Conservation (phyloP, 2,329 filamentous ascomycete species). For the Ophiostoma tasmaniense region DNA sequence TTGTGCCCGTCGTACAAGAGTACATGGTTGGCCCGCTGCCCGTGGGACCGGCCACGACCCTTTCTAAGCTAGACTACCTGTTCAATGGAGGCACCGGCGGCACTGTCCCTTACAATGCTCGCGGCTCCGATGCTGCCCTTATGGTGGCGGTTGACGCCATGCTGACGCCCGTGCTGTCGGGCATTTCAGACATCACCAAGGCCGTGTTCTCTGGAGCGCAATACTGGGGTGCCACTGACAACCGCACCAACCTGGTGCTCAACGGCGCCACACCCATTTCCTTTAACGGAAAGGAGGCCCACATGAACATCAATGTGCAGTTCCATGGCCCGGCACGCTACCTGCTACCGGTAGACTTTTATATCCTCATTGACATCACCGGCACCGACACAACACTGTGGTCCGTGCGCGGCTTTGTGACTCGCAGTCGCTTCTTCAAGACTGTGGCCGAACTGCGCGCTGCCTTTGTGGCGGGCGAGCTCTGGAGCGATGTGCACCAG, state of each 20-base stretch:
- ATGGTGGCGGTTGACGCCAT: constrained; percentile 29
- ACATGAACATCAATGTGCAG: constrained; percentile 35
- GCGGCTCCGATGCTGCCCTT: constrained; percentile 28
- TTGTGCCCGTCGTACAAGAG: constrained; percentile 37
- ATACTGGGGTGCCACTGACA: constrained; percentile 28
- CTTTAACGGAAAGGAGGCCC: constrained; percentile 34
- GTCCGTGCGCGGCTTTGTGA: constrained; percentile 36
- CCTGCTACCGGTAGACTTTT: constrained; percentile 38
- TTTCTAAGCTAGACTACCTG: constrained; percentile 34
- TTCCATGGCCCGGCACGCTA: constrained; percentile 33
- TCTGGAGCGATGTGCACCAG: constrained; percentile 29
- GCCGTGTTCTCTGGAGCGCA: constrained; percentile 30
- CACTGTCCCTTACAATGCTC: constrained; percentile 29
- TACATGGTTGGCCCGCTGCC: constrained; percentile 44
- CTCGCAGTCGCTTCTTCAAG: constrained; percentile 32
- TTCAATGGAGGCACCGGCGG: constrained; percentile 36
- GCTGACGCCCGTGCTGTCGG: constrained; percentile 28
- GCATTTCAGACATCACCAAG: constrained; percentile 34
- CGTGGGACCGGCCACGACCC: constrained; percentile 30
- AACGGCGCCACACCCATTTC: constrained; percentile 31
- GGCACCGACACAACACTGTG: constrained; percentile 37
- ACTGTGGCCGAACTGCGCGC: constrained; percentile 28
- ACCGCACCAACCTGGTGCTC: constrained; percentile 27
- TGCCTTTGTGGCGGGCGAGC: constrained; percentile 32
- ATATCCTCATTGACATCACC: constrained; percentile 34